Percentiles rank a stretch among this genome's conserved stretches.
Conservation (phyloP, 2,329 filamentous ascomycete genomes). For the Fusarium azukiicola region DNA sequence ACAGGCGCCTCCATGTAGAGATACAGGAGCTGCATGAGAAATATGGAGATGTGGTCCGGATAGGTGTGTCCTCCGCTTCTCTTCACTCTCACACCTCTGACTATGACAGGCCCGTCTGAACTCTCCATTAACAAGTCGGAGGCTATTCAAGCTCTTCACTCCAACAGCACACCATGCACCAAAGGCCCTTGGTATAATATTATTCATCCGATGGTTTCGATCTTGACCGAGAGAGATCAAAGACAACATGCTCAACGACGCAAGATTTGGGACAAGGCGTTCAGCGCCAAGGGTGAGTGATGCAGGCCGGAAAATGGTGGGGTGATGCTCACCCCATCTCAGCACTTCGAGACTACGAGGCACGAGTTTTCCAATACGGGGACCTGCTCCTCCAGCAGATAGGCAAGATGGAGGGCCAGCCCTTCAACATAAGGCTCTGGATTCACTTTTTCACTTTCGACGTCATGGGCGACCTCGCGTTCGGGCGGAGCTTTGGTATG, state of each 20-base stretch:
- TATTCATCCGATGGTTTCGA: constrained; percentile 52
- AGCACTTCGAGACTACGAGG: constrained; percentile 53
- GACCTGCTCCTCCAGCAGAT: constrained; percentile 47
- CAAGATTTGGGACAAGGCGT: constrained; percentile 60
- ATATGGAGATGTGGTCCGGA: constrained; percentile 17
- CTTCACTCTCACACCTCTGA: background rate
- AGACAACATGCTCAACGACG: constrained; percentile 56
- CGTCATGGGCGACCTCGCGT: constrained; percentile 67
- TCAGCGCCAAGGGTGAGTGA: constrained; percentile 54
- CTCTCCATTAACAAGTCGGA: constrained; percentile 13
- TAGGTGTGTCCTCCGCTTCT: background rate
- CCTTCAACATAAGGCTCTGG: constrained; percentile 57
- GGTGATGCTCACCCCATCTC: constrained; percentile 28
- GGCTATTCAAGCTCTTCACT: constrained; percentile 11
- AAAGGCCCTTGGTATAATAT: constrained; percentile 62
- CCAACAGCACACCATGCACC: constrained; percentile 34
- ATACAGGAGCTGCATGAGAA: constrained; percentile 12
- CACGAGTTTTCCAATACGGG: constrained; percentile 51
- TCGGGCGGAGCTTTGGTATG: constrained; percentile 62
- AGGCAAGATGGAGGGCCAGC: constrained; percentile 35
- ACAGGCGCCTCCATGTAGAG: constrained; percentile 11
- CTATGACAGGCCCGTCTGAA: constrained; percentile 9
- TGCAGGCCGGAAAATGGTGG: background rate
- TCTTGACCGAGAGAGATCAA: constrained; percentile 58
- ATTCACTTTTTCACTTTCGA: constrained; percentile 61